A percentile compares a stretch with the other conserved stretches of the same genome.
Evolutionary conservation across 1,284 basidiomycete species (phyloP).

Genomic region (Macrocystidia cucumis): DNA sequence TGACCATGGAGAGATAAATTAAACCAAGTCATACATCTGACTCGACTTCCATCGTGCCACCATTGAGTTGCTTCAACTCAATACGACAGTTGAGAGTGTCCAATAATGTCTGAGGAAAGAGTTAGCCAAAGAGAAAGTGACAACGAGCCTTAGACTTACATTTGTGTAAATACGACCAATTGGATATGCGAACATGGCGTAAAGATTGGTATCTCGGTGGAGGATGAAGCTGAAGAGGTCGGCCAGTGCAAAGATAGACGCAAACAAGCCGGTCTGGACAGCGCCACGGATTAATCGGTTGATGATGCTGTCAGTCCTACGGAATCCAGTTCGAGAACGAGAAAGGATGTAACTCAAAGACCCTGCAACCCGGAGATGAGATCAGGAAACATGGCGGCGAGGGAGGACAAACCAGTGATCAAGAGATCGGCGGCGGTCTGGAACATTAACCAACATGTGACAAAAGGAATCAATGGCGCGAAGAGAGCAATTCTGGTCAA

Average conservation of each 20-base stretch:
- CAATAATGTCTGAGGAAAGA: conserved; percentile 23
- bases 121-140: conserved; percentile 1
- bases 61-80: conserved; percentile 21
- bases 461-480: conserved; percentile 16
- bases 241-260: conserved; percentile 30
- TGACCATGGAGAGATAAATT: not conserved
- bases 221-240: conserved; percentile 29
- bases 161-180: conserved; percentile 33
- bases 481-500: conserved; percentile 15
- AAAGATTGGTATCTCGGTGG: conserved; percentile 24
- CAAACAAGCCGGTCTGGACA: conserved; percentile 34
- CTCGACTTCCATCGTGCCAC: conserved; percentile 22
- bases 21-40: conserved; percentile 16
- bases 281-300: conserved; percentile 34
- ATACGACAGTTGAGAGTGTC: conserved; percentile 31
- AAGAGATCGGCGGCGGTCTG: conserved; percentile 27
- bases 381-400: not conserved
- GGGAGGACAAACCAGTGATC: conserved; percentile 24
- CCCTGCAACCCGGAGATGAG: conserved; percentile 9
- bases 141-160: conserved; percentile 15
- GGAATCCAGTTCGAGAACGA: conserved; percentile 32
- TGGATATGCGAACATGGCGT: conserved; percentile 32
- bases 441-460: conserved; percentile 28
- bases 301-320: conserved; percentile 30
- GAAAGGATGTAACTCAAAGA: conserved; percentile 22